Conservation (phyloP, 2,329 filamentous ascomycete species). For the Colletotrichum somersetense region DNA sequence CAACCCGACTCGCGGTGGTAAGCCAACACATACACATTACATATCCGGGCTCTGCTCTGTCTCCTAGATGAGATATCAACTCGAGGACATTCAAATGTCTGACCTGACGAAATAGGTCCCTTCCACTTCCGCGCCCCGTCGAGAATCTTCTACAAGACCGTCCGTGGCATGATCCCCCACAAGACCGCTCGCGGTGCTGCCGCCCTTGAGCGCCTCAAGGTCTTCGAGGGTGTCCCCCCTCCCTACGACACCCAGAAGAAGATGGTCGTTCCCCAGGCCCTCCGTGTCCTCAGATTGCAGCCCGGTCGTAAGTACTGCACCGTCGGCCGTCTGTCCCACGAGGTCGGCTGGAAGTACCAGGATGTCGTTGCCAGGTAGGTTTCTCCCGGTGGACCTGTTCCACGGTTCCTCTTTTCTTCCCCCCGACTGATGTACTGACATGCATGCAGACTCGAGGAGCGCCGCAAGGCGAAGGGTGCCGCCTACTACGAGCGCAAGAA, state of each 20-base stretch:
- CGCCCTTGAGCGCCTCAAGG: constrained; percentile 98
- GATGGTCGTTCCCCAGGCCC: constrained; percentile 98
- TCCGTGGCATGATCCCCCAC: constrained; percentile 99
- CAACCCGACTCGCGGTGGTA: constrained; percentile 99
- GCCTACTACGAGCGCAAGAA: constrained; percentile 99
- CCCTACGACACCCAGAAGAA: constrained; percentile 99
- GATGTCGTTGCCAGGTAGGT: constrained; percentile 97
- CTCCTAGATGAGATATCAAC: constrained; percentile 41
- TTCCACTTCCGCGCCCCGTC: constrained; percentile 99
- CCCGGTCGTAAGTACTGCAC: constrained; percentile 99
- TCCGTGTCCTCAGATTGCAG: constrained; percentile 96
- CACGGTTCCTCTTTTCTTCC: neutral
- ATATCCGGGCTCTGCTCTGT: constrained; percentile 25
- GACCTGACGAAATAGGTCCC: constrained; percentile 74
- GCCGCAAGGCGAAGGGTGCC: constrained; percentile 98
- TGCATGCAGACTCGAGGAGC: constrained; percentile 88
- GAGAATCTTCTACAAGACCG: constrained; percentile 99
- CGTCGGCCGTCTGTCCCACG: constrained; percentile 95
- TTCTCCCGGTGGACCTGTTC: neutral
- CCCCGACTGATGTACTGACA: neutral
- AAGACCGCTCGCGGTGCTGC: constrained; percentile 98
- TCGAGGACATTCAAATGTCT: constrained; percentile 44
- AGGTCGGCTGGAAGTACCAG: constrained; percentile 99
- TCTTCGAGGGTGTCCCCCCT: constrained; percentile 98
- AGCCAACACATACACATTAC: constrained; percentile 54